These are phyloP conservation scores for Mucor racemosus DNA, from an alignment of 371 early-diverging fungal species.

Conservation along the genomic window DNA sequence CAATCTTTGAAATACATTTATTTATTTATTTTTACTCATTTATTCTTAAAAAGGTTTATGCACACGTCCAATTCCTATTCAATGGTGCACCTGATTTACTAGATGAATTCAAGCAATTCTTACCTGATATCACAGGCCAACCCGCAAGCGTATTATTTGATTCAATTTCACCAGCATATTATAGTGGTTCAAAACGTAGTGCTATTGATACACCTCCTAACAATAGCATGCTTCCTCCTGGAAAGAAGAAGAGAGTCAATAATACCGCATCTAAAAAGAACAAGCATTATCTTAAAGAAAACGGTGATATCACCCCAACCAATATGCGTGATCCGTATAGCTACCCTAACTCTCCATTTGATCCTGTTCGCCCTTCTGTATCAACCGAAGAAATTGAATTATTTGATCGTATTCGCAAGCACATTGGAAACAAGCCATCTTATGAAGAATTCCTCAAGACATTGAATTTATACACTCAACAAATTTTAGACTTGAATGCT, in stretches of 20 bases:
- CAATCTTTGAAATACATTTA: constrained; percentile 88
- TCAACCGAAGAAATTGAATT: constrained; percentile 86
- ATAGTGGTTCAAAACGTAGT: constrained; percentile 15
- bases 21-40: not conserved
- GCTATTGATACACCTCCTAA: constrained; percentile 11
- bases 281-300: constrained; percentile 18
- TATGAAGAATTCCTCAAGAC: constrained; percentile 98
- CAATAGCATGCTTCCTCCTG: constrained; percentile 18
- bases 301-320: not conserved
- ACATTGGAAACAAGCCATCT: constrained; percentile 82
- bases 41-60: constrained; percentile 71
- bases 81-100: constrained; percentile 85
- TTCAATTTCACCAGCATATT: constrained; percentile 18
- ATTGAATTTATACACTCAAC: constrained; percentile 95
- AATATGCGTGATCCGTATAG: constrained; percentile 22
- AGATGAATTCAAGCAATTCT: constrained; percentile 96
- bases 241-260: constrained; percentile 33
- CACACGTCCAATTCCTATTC: constrained; percentile 87
- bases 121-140: constrained; percentile 74
- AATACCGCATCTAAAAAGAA: constrained; percentile 12
- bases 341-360: constrained; percentile 28
- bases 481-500: constrained; percentile 85
- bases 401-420: constrained; percentile 89
- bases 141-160: constrained; percentile 27
- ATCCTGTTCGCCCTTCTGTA: constrained; percentile 37